These are phyloP conservation scores for Themeda triandra DNA, from an alignment of 176 grass and related monocot genomes.

Conservation along the genomic window DNA sequence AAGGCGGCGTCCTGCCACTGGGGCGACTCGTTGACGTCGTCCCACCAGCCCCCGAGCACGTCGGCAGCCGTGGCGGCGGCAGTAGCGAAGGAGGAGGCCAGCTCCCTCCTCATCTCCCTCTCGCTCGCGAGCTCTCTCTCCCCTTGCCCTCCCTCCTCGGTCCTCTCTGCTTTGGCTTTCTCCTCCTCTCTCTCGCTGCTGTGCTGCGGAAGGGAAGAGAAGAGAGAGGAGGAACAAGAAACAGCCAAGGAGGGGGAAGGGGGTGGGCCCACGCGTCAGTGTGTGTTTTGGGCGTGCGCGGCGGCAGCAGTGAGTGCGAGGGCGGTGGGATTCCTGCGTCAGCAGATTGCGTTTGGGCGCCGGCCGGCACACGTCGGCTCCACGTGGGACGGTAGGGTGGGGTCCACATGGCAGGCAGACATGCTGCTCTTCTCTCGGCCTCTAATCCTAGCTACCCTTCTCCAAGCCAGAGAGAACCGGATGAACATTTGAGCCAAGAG, in stretches of 20 bases:
- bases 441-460: too few species aligned
- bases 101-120: constrained; percentile 20
- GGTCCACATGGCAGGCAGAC: too few species aligned
- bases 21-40: constrained; percentile 65
- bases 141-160: too few species aligned
- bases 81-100: neutral
- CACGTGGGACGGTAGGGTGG: too few species aligned
- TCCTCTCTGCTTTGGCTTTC: too few species aligned
- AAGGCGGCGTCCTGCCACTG: constrained; percentile 84
- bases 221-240: neutral
- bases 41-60: constrained; percentile 59
- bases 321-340: neutral
- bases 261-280: neutral
- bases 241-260: neutral
- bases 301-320: neutral
- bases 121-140: neutral
- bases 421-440: too few species aligned
- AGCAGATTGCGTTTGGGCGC: neutral
- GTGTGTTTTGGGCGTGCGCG: neutral
- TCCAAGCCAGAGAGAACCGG: too few species aligned
- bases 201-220: too few species aligned
- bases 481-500: too few species aligned
- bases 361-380: neutral
- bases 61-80: neutral
- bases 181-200: too few species aligned